Base-by-base conservation (phyloP, 495 filamentous ascomycete species). In the Neurospora africana region DNA sequence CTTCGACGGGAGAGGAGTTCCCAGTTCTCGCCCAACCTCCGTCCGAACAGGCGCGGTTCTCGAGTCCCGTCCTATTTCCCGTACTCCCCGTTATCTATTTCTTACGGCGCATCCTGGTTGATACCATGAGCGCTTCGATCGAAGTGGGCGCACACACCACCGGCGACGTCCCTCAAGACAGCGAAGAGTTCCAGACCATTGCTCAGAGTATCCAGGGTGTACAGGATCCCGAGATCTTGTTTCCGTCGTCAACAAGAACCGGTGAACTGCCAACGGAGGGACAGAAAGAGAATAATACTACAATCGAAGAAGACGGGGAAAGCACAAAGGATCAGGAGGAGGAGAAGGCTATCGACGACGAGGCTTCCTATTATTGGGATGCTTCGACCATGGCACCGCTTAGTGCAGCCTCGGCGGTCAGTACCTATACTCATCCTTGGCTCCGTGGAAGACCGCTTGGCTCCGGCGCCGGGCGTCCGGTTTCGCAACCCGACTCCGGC, bases 341-440 rank as follows among this genome's bases (percentile, higher is more conserved):
- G 3, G 39, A 61, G 65, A 70, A 68, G 19, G 69, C 74, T 71
- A 73, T 75, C 15, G 69, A 74, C 67, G 73, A 82, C 70, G 67
- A 77, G 65, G 77, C 77, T 23, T 81, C 84, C 27, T 77, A 79
- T 35, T 86, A 85, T 74, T 86, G 83, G 82, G 82, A 87, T 82
- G 80, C 81, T 70, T 81, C 82, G 67, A 83, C 79, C 65, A 90
- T 89, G 87, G 83, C 87, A 37, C 82, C 86, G 72, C 79, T 90
- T 30, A 88, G 86, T 68, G 79, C 85, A 74, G 80, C 84, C 21
- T 88, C 89, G 71, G 81, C 82, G 77, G 89, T 89, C 76, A 79
- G 84, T 87, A 76, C 70, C 71, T 70, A 71, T 68, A 9, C 68
- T 69, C 61, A 72, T 68, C 58, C 61, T 36, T 73, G 41, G 38